Percentiles rank a stretch among this genome's conserved stretches.
Evolutionary conservation across 2,329 filamentous ascomycete genomes (phyloP).

Genomic region (Teratosphaeriaceae sp.): DNA sequence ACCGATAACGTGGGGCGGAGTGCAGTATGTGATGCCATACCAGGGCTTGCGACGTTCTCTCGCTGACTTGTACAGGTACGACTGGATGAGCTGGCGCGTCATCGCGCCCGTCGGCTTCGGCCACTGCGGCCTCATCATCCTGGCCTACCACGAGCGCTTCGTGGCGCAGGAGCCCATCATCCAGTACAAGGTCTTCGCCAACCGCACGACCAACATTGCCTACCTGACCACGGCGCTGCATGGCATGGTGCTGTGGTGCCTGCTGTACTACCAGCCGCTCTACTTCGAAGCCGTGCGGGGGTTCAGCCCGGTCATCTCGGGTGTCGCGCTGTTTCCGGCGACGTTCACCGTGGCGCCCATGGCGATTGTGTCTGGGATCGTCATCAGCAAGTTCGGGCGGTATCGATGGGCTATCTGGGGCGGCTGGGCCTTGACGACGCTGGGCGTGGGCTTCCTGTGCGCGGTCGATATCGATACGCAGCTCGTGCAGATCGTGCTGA

Average conservation of each 20-base stretch:
- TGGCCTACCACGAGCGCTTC: not conserved
- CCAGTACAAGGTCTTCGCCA: not conserved
- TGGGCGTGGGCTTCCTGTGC: constrained; percentile 52
- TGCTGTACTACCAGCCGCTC: not conserved
- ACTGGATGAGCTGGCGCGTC: not conserved
- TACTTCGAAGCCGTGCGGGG: not conserved
- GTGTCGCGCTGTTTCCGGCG: constrained; percentile 33
- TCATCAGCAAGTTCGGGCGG: constrained; percentile 50
- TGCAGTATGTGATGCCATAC: too few species aligned
- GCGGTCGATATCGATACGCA: constrained; percentile 46
- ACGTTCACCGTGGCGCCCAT: constrained; percentile 56
- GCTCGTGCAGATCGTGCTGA: constrained; percentile 46
- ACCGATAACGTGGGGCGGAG: not conserved
- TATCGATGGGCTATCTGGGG: constrained; percentile 56
- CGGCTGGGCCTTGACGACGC: constrained; percentile 55
- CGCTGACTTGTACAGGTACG: too few species aligned
- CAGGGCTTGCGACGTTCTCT: too few species aligned
- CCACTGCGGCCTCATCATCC: not conserved
- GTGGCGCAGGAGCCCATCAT: not conserved
- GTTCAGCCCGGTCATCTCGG: constrained; percentile 9
- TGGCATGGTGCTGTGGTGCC: not conserved
- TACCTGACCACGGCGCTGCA: not conserved
- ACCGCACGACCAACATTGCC: not conserved
- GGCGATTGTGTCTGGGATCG: constrained; percentile 49
- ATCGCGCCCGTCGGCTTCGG: constrained; percentile 3